Base-by-base conservation (phyloP, 371 early-diverging fungal genomes). In the Batrachochytrium dendrobatidis region DNA sequence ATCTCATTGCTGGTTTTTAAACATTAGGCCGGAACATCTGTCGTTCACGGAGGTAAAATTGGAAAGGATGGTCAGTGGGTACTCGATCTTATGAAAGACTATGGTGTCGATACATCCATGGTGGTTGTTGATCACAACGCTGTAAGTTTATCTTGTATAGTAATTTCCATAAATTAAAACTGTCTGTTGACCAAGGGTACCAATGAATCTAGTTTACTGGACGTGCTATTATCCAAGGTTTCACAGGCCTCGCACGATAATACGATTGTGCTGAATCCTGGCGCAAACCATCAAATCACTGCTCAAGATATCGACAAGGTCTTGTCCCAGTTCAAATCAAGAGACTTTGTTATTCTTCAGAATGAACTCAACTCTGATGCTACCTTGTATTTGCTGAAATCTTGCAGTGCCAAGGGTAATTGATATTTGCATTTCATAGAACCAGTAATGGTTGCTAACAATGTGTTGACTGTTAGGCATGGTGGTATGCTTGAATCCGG, bases 61-160 rank as follows among this genome's bases (percentile, higher is more conserved):
- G 95, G 95, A 17, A 60, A 71, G 24, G 95, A 95, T 67, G 94
- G 92, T 17, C 63, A 54, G 20, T 92, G 91, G 90, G 80, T 94
- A 33, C 65, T 77, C 25, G 75, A 81, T 57, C 56, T 79, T 25
- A 76, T 89, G 68, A 58, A 56, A n/a, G 24, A 53, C 1, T 58
- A 69, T 17, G 80, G 81, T 2, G 86, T 85, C 12, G 69, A 86
- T 59, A 76, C 77, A 2, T 60, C 67, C 0, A 67, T 69, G 29
- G 70, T 86, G 12, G 54, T 46, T 0, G 71, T 77, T 0, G 65
- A 72, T 57, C 28, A 49, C 61, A 10, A 64, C 64, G 28, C 67
- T 59, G 49, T 61, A 72, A 60, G 75, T 66, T 39, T 1, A 25
- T 34, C 17, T 4, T 33, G 20, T 29, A 24, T 34, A 34, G 44